phyloP scores from a whole-genome alignment of 306 rosid species.

The apple (Malus domestica) region ASM211411v1 NC_041799.1:9384501-9385000 shows the following conservation, averaged over 20 bases:
- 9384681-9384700: background rate
- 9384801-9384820: background rate
- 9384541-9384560: background rate
- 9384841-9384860: too few relatives aligned
- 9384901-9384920: too few relatives aligned
- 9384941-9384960: too few relatives aligned
- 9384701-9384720: too few relatives aligned
- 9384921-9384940: too few relatives aligned
- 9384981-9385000: too few relatives aligned
- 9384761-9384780: background rate
- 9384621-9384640: background rate
- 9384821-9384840: background rate
- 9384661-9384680: background rate
- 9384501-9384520: background rate
- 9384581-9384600: background rate
- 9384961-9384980: too few relatives aligned
- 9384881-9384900: too few relatives aligned
- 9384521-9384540: background rate
- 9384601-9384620: background rate
- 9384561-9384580: background rate
- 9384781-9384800: background rate
- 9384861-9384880: fast-evolving
- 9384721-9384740: too few relatives aligned
- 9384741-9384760: background rate
- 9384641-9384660: background rate